A percentile compares a stretch with the other conserved stretches of the same genome.
phyloP scores from a whole-genome alignment of 352 stramenopile species.

The Globisporangium iwayamae region DNA sequence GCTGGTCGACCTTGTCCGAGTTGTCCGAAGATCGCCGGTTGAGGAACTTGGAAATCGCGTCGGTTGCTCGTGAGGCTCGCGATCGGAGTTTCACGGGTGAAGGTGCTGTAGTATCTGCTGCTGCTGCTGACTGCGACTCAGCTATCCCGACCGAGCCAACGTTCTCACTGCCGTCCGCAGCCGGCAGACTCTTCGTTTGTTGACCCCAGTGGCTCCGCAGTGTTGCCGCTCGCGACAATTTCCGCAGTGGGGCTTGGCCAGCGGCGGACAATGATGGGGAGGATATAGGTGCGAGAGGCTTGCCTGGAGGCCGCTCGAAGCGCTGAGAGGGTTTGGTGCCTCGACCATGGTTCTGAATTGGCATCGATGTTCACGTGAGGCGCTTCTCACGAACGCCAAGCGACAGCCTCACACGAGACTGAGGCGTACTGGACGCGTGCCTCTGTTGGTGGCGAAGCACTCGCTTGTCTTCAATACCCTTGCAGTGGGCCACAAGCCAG shows the following conservation, averaged over 20 bases:
- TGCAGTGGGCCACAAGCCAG: background rate
- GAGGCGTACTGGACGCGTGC: too few relatives aligned
- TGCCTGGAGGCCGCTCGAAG: background rate
- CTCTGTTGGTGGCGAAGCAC: too few relatives aligned
- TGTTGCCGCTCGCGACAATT: background rate
- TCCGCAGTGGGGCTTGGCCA: background rate
- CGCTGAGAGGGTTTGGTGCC: background rate
- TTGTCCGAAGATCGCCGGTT: background rate
- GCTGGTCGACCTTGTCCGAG: background rate
- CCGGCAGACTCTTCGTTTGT: background rate
- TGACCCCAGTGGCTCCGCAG: background rate
- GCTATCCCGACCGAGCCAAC: background rate
- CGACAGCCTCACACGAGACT: background rate
- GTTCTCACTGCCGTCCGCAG: background rate
- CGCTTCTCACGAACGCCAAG: background rate
- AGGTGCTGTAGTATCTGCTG: background rate
- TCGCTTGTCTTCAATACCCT: background rate
- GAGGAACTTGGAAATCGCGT: constrained; percentile 13
- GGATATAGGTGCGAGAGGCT: background rate
- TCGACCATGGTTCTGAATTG: background rate
- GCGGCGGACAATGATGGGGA: background rate
- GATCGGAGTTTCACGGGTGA: constrained; percentile 1
- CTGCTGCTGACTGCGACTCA: background rate
- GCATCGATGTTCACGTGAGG: background rate
- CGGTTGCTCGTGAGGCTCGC: constrained; percentile 3